A percentile compares a stretch with the other conserved stretches of the same genome.
Conservation (phyloP, 2,329 filamentous ascomycete species). For the Pseudogymnoascus sp. region DNA sequence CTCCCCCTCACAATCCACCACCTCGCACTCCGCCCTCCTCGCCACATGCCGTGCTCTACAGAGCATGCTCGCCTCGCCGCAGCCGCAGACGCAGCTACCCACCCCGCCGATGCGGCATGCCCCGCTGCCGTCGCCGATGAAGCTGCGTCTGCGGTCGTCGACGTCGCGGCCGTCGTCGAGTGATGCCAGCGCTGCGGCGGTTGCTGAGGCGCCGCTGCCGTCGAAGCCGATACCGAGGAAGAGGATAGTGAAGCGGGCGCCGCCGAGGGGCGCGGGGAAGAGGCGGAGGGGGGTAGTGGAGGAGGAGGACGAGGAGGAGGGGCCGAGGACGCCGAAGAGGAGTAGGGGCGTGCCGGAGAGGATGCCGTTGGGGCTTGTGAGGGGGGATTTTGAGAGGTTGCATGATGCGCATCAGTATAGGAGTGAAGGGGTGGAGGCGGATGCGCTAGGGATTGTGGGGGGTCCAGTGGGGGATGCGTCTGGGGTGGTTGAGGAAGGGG, state of each 20-base stretch:
- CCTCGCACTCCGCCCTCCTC: constrained; percentile 44
- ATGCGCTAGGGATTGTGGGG: constrained; percentile 21
- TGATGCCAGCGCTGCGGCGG: constrained; percentile 18
- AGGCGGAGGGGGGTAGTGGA: constrained; percentile 37
- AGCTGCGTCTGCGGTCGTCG: constrained; percentile 47
- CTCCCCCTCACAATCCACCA: constrained; percentile 40
- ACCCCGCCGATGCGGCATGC: constrained; percentile 44
- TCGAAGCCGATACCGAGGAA: constrained; percentile 17
- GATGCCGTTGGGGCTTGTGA: constrained; percentile 52
- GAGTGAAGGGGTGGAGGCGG: neutral
- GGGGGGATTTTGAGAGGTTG: constrained; percentile 50
- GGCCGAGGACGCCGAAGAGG: constrained; percentile 49
- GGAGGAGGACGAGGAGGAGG: constrained; percentile 15
- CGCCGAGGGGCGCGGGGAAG: constrained; percentile 45
- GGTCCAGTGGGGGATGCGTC: constrained; percentile 32
- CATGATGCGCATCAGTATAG: constrained; percentile 27
- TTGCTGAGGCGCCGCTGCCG: constrained; percentile 16
- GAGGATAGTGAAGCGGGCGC: constrained; percentile 46
- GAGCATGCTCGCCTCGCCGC: constrained; percentile 44
- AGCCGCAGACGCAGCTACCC: constrained; percentile 38
- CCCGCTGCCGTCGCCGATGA: constrained; percentile 31
- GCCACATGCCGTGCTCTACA: constrained; percentile 55
- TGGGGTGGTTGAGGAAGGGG: constrained; percentile 35
- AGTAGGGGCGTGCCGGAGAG: constrained; percentile 52
- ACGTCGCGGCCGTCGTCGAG: constrained; percentile 26